Conservation (phyloP, 208 protist genomes). For the Trypanosoma scelopori region DNA sequence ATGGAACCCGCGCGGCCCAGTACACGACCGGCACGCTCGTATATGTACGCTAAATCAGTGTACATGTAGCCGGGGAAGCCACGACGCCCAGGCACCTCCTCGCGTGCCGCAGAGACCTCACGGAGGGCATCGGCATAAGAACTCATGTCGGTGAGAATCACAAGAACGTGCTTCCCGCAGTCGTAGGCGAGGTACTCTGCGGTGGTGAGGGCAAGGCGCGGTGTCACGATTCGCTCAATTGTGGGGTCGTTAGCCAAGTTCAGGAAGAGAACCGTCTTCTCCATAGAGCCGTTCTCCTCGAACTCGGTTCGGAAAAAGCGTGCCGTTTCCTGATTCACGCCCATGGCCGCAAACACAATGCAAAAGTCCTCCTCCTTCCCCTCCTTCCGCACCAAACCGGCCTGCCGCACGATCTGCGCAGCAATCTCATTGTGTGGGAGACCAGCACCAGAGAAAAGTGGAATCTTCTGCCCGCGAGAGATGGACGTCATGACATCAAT, state of each 20-base stretch:
- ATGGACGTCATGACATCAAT: slow-evolving; percentile 99
- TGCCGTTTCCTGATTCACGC: slow-evolving; percentile 99
- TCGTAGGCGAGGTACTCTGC: slow-evolving; percentile 99
- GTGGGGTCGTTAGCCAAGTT: slow-evolving; percentile 99
- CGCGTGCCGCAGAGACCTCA: slow-evolving; percentile 99
- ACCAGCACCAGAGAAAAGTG: slow-evolving; percentile 99
- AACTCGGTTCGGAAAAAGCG: slow-evolving; percentile 99
- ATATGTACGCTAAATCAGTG: slow-evolving; percentile 99
- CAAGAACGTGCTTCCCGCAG: slow-evolving; percentile 99
- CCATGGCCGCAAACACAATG: slow-evolving; percentile 99
- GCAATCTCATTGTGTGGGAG: slow-evolving; percentile 99
- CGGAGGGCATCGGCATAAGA: slow-evolving; percentile 99
- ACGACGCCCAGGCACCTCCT: slow-evolving; percentile 99
- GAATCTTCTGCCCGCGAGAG: slow-evolving; percentile 99
- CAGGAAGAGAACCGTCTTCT: slow-evolving; percentile 97
- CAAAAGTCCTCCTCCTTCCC: slow-evolving; percentile 97
- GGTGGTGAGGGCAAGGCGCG: slow-evolving; percentile 98
- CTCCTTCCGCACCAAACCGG: slow-evolving; percentile 96
- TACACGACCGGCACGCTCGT: slow-evolving; percentile 99
- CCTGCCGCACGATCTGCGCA: slow-evolving; percentile 99
- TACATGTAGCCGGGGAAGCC: slow-evolving; percentile 99
- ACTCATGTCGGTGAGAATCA: slow-evolving; percentile 99
- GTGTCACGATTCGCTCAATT: slow-evolving; percentile 99
- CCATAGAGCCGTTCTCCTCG: slow-evolving; percentile 99
- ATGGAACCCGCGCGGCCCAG: slow-evolving; percentile 98